Percentiles rank a stretch among this genome's conserved stretches.
These are phyloP conservation scores for Allium sativum DNA, from an alignment of 106 monocot species.

Conservation along the genomic window DNA sequence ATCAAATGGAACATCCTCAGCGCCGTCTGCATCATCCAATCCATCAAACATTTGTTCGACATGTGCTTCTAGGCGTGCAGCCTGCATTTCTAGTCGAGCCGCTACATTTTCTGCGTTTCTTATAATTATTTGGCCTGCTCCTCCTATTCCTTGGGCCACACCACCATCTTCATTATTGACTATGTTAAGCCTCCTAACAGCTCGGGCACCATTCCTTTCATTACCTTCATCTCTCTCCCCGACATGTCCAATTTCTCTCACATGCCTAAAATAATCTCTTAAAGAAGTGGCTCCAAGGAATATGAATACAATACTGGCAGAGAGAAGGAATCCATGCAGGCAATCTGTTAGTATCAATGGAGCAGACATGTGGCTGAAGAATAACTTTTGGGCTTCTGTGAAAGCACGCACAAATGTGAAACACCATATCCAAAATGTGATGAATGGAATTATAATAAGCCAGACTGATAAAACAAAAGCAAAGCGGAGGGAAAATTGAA, in stretches of 20 bases:
- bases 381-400: constrained; percentile 86
- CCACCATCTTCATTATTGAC: constrained; percentile 67
- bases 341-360: constrained; percentile 90
- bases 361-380: constrained; percentile 71
- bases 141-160: constrained; percentile 72
- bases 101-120: constrained; percentile 99
- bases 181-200: constrained; percentile 63
- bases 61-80: constrained; percentile 89
- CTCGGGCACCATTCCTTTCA: constrained; percentile 86
- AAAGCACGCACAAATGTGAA: constrained; percentile 89
- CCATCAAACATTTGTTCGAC: constrained; percentile 99
- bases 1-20: constrained; percentile 98
- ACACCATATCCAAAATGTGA: constrained; percentile 99
- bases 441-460: constrained; percentile 98
- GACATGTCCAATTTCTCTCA: constrained; percentile 75
- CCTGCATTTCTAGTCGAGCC: constrained; percentile 89
- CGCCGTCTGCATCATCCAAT: constrained; percentile 98
- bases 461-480: constrained; percentile 97
- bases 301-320: constrained; percentile 95
- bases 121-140: constrained; percentile 76
- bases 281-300: constrained; percentile 98
- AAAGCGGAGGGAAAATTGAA: constrained; percentile 85
- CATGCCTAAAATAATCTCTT: constrained; percentile 90
- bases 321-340: constrained; percentile 90
- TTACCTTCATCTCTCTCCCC: constrained; percentile 79